These are phyloP conservation scores for Ustilago loliicola DNA, from an alignment of 1,284 basidiomycete genomes.

Conservation along the genomic window DNA sequence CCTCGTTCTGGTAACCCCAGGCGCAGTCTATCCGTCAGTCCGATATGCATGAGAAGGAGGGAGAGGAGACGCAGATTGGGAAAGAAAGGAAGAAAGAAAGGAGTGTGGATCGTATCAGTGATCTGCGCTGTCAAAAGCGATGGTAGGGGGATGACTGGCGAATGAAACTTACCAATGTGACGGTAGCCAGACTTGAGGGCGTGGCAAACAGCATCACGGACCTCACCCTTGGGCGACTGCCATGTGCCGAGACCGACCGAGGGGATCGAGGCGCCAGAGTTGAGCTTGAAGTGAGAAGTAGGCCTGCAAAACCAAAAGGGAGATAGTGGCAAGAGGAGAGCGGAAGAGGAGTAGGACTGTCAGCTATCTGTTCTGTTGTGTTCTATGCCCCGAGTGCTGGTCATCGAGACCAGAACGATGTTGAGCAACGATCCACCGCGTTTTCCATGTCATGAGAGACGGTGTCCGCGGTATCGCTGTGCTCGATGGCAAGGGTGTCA, in stretches of 20 bases:
- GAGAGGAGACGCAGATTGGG: no score
- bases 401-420: background rate
- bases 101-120: no score
- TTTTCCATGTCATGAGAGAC: background rate
- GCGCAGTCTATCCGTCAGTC: no score
- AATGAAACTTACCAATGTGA: slow-evolving; percentile 39
- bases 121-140: no score
- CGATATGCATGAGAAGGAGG: no score
- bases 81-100: no score
- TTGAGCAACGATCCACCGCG: background rate
- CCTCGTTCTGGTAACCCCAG: slow-evolving; percentile 77
- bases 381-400: background rate
- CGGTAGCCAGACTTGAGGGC: slow-evolving; percentile 64
- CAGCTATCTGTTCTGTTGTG: slow-evolving; percentile 2
- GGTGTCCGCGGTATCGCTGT: background rate
- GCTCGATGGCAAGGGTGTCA: background rate
- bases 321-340: background rate
- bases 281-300: slow-evolving; percentile 55
- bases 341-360: background rate
- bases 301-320: slow-evolving; percentile 14
- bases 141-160: no score
- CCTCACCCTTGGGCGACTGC: slow-evolving; percentile 71
- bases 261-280: slow-evolving; percentile 58
- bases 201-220: slow-evolving; percentile 72
- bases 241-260: slow-evolving; percentile 60